Conservation (phyloP, 1,139 yeast species). For the Kodamaea suecica region DNA sequence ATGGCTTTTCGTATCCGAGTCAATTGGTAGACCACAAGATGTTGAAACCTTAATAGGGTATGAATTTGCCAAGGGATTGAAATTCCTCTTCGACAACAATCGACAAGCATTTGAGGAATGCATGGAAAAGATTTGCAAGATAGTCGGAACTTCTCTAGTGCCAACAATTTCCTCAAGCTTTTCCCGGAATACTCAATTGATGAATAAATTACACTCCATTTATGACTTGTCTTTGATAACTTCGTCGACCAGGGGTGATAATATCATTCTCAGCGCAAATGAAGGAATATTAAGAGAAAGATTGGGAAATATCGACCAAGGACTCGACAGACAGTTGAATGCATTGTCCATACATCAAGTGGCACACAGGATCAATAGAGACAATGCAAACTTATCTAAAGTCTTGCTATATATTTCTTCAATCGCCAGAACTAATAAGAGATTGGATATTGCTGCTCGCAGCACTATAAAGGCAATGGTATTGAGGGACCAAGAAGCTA, state of each 20-base stretch:
- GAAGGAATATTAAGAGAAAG: conserved; percentile 36
- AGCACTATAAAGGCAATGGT: conserved; percentile 68
- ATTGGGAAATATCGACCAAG: conserved; percentile 53
- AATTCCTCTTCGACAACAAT: conserved; percentile 36
- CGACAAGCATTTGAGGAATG: conserved; percentile 29
- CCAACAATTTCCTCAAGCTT: conserved; percentile 61
- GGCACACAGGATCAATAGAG: conserved; percentile 43
- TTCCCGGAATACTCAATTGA: conserved; percentile 50
- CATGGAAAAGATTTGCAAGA: conserved; percentile 49
- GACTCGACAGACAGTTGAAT: conserved; percentile 61
- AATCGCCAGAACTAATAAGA: conserved; percentile 64
- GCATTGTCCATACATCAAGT: conserved; percentile 58
- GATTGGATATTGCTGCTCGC: conserved; percentile 72
- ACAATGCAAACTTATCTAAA: conserved; percentile 32
- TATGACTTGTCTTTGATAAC: conserved; percentile 54
- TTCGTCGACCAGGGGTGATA: conserved; percentile 14
- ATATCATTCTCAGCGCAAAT: conserved; percentile 13
- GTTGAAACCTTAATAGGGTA: conserved; percentile 58
- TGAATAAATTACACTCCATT: conserved; percentile 69
- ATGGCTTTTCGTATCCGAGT: conserved; percentile 50
- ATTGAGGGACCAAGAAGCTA: conserved; percentile 50
- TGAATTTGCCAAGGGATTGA: conserved; percentile 62
- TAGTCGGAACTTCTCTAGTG: conserved; percentile 61
- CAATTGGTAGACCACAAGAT: conserved; percentile 42
- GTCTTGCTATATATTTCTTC: conserved; percentile 61